Conservation (phyloP, 306 rosid genomes). For the Begonia masoniana region DNA sequence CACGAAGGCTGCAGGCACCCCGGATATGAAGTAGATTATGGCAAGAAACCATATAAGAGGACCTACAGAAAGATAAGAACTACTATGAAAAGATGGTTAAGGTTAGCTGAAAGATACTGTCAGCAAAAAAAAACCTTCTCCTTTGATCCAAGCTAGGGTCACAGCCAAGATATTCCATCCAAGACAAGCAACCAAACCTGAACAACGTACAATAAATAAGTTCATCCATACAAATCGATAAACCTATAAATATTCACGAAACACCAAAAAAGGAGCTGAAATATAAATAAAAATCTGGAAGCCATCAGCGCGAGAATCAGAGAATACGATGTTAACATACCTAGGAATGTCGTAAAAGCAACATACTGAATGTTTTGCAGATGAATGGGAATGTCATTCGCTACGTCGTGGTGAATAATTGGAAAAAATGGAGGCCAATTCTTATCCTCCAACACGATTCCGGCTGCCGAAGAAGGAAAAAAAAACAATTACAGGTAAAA, state of each 20-base stretch:
- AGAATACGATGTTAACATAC: slow-evolving; percentile 32
- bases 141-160: slow-evolving; percentile 68
- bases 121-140: slow-evolving; percentile 52
- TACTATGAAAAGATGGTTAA: slow-evolving; percentile 12
- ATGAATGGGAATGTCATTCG: slow-evolving; percentile 82
- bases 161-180: slow-evolving; percentile 75
- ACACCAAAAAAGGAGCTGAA: neutral
- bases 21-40: slow-evolving; percentile 57
- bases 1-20: slow-evolving; percentile 64
- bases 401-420: slow-evolving; percentile 88
- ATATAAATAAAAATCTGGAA: neutral
- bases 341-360: slow-evolving; percentile 83
- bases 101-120: slow-evolving; percentile 5
- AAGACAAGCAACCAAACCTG: slow-evolving; percentile 70
- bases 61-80: slow-evolving; percentile 33
- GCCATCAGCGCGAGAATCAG: no score
- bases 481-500: no score
- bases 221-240: slow-evolving; percentile 7
- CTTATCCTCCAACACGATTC: slow-evolving; percentile 69
- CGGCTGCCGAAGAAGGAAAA: slow-evolving; percentile 44
- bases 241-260: neutral
- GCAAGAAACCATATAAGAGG: slow-evolving; percentile 79
- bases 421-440: slow-evolving; percentile 93
- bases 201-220: slow-evolving; percentile 14
- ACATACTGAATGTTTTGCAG: slow-evolving; percentile 75